A percentile compares a stretch with the other conserved stretches of the same genome.
phyloP scores from a whole-genome alignment of 495 filamentous ascomycete genomes.

The Neurospora sp. region DNA sequence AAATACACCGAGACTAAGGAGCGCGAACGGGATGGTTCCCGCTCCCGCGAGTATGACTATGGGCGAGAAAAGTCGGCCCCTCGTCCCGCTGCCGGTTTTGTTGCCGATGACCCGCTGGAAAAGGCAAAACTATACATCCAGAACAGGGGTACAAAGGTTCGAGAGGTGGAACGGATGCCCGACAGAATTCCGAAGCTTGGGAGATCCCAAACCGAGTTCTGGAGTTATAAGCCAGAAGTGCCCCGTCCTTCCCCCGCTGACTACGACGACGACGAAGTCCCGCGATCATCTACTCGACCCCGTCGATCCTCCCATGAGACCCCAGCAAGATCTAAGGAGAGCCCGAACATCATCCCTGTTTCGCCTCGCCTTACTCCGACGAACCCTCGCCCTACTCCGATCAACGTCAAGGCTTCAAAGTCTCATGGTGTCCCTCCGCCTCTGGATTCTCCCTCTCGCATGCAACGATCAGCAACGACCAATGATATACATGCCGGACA shows the following conservation, averaged over 20 bases:
- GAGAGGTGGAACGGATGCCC: neutral
- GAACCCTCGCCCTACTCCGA: slow-evolving; percentile 17
- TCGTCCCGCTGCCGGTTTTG: slow-evolving; percentile 6
- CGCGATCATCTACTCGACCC: slow-evolving; percentile 17
- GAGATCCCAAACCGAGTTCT: slow-evolving; percentile 3
- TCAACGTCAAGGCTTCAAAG: slow-evolving; percentile 22
- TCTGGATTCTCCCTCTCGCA: slow-evolving; percentile 20
- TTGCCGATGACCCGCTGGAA: neutral
- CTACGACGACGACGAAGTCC: slow-evolving; percentile 16
- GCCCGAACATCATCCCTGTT: slow-evolving; percentile 20
- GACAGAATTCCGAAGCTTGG: neutral
- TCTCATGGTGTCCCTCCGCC: slow-evolving; percentile 1
- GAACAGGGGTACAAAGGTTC: neutral
- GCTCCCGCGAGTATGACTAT: slow-evolving; percentile 16
- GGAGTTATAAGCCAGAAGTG: slow-evolving; percentile 17
- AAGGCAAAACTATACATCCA: neutral
- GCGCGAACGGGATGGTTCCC: slow-evolving; percentile 20
- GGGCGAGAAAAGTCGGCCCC: slow-evolving; percentile 22
- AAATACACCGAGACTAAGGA: slow-evolving; percentile 24
- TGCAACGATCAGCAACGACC: slow-evolving; percentile 17
- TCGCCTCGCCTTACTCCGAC: slow-evolving; percentile 6
- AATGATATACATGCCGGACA: slow-evolving; percentile 4
- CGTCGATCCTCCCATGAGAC: slow-evolving; percentile 35
- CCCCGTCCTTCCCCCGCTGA: slow-evolving; percentile 30
- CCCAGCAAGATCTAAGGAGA: slow-evolving; percentile 22